Evolutionary conservation across 2,329 filamentous ascomycete species (phyloP).

Genomic region (Aspergillus pseudoviridinutans): DNA sequence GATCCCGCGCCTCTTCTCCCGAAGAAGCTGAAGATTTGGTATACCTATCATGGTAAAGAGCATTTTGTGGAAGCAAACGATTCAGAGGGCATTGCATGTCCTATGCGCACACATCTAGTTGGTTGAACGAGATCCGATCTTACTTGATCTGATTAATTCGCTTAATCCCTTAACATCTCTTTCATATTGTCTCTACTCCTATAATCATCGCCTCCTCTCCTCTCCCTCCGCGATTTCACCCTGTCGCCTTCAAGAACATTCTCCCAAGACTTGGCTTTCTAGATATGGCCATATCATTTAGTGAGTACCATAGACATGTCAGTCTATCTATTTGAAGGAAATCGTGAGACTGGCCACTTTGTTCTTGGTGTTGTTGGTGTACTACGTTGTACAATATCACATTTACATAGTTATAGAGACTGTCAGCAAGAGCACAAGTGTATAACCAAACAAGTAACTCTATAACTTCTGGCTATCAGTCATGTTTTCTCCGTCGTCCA

Average conservation of each 20-base stretch:
- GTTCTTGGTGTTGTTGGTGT: neutral
- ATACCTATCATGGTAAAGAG: constrained; percentile 36
- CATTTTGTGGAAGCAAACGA: constrained; percentile 38
- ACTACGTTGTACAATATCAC: neutral
- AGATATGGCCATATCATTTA: too few relatives aligned
- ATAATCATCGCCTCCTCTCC: neutral
- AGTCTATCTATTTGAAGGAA: neutral
- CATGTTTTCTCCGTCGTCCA: too few relatives aligned
- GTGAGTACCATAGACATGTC: neutral
- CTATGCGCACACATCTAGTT: constrained; percentile 36
- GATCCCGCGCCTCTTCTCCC: constrained; percentile 41
- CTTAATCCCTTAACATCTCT: too few relatives aligned
- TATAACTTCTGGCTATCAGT: too few relatives aligned
- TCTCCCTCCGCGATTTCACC: neutral
- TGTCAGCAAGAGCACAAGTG: neutral
- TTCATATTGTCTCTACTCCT: neutral
- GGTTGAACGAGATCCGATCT: neutral
- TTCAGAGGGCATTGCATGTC: constrained; percentile 34
- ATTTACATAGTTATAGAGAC: neutral
- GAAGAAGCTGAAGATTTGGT: constrained; percentile 41
- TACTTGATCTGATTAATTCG: neutral
- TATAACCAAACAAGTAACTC: too few relatives aligned
- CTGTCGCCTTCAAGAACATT: neutral
- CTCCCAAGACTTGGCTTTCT: too few relatives aligned
- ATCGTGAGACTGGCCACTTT: neutral